Percentiles rank a stretch among this genome's conserved stretches.
These are phyloP conservation scores for Cyclaneusma minus DNA, from an alignment of 2,329 filamentous ascomycete species.

Conservation along the genomic window DNA sequence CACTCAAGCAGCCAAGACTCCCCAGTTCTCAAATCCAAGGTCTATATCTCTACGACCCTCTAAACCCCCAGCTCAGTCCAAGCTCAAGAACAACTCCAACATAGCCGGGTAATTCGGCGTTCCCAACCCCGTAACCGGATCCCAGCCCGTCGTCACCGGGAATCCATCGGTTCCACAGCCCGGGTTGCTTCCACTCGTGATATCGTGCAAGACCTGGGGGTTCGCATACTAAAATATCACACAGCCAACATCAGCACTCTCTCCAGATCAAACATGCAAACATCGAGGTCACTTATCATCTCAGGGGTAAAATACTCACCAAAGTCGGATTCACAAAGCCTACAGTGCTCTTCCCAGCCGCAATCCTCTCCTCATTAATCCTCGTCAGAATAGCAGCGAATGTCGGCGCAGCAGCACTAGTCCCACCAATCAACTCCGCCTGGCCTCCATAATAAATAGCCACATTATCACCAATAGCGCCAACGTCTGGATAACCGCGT, in stretches of 20 bases:
- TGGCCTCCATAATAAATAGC: conserved; percentile 13
- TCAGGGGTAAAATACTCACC: conserved; percentile 5
- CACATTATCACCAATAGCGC: conserved; percentile 20
- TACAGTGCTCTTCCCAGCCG: conserved; percentile 22
- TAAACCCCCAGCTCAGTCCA: conserved; percentile 1
- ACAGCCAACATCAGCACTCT: conserved; percentile 6
- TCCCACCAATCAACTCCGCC: conserved; percentile 23
- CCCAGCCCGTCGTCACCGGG: conserved; percentile 18
- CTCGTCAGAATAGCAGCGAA: conserved; percentile 25
- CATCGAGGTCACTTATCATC: conserved; percentile 1
- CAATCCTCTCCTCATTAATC: conserved; percentile 25
- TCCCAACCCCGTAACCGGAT: conserved; percentile 15
- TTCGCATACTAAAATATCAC: conserved; percentile 12
- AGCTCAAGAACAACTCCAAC: background rate
- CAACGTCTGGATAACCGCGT: conserved; percentile 26
- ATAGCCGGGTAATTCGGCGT: conserved; percentile 4
- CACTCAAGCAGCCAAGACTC: too few relatives aligned
- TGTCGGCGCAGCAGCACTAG: conserved; percentile 26
- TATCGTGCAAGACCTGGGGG: conserved; percentile 18
- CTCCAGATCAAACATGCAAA: background rate
- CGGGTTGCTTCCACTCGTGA: conserved; percentile 16
- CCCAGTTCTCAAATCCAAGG: too few relatives aligned
- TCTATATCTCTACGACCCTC: too few relatives aligned
- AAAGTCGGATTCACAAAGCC: conserved; percentile 29
- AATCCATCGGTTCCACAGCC: conserved; percentile 20